A percentile compares a stretch with the other conserved stretches of the same genome.
Conservation (phyloP, 2,329 filamentous ascomycete genomes). For the Pezicula rhizophila region DNA sequence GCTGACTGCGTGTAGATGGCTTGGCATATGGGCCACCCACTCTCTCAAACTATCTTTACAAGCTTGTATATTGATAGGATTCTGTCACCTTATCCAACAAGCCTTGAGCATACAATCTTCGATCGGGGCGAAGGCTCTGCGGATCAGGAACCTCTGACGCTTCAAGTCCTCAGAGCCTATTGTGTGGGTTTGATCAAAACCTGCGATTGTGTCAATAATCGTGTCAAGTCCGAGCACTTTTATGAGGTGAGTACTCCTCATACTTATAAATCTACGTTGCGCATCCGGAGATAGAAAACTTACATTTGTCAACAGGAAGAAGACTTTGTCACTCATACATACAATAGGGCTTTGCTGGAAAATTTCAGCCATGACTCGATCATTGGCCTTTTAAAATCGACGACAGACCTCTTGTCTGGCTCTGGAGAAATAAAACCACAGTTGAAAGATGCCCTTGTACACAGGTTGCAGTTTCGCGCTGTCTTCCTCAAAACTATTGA, state of each 20-base stretch:
- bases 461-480: conserved; percentile 61
- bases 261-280: not conserved
- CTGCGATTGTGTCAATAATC: conserved; percentile 71
- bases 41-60: conserved; percentile 91
- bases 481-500: conserved; percentile 49
- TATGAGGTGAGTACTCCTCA: conserved; percentile 62
- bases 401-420: conserved; percentile 20
- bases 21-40: conserved; percentile 92
- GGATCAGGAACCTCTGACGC: conserved; percentile 40
- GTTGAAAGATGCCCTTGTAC: conserved; percentile 49
- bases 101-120: conserved; percentile 38
- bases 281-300: conserved; percentile 1
- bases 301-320: conserved; percentile 61
- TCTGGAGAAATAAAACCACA: conserved; percentile 24
- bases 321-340: conserved; percentile 91
- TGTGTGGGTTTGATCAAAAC: conserved; percentile 79
- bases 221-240: conserved; percentile 76
- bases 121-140: conserved; percentile 17
- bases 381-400: conserved; percentile 26
- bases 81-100: conserved; percentile 61
- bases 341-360: conserved; percentile 70
- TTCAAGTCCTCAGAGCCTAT: conserved; percentile 72
- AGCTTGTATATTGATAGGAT: conserved; percentile 85
- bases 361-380: conserved; percentile 44
- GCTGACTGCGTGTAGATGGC: conserved; percentile 58